Evolutionary conservation across 495 filamentous ascomycete species (phyloP).

Genomic region (Penicillium canariense): DNA sequence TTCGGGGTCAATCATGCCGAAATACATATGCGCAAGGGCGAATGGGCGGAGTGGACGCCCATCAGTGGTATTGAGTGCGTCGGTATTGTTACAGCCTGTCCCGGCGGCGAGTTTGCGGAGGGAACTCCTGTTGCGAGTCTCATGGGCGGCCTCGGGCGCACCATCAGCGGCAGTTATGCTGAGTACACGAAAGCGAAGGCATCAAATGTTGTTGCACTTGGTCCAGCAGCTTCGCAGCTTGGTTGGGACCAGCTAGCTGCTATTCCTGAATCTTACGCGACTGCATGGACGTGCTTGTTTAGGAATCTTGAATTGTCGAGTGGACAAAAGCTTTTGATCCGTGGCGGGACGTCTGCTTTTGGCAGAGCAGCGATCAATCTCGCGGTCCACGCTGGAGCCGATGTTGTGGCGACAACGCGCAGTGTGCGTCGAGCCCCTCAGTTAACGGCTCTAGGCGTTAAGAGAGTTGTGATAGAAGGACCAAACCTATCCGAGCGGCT

Average conservation of each 20-base stretch:
- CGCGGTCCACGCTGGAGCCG: slow-evolving; percentile 33
- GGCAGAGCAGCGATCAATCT: slow-evolving; percentile 46
- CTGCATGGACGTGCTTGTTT: slow-evolving; percentile 46
- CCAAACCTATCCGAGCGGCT: slow-evolving; percentile 13
- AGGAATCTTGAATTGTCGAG: slow-evolving; percentile 30
- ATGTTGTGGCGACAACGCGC: slow-evolving; percentile 42
- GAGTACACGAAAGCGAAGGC: slow-evolving; percentile 35
- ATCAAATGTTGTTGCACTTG: slow-evolving; percentile 36
- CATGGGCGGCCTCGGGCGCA: slow-evolving; percentile 48
- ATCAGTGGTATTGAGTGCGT: slow-evolving; percentile 49
- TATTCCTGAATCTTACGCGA: slow-evolving; percentile 43
- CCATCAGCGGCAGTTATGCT: slow-evolving; percentile 38
- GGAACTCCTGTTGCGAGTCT: slow-evolving; percentile 38
- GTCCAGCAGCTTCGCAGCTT: slow-evolving; percentile 16
- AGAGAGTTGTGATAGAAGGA: slow-evolving; percentile 27
- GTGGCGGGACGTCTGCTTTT: slow-evolving; percentile 44
- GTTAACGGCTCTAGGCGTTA: slow-evolving; percentile 32
- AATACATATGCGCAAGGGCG: slow-evolving; percentile 51
- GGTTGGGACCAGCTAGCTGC: slow-evolving; percentile 44
- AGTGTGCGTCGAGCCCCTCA: slow-evolving; percentile 22
- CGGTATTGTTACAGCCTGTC: slow-evolving; percentile 38
- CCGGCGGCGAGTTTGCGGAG: slow-evolving; percentile 31
- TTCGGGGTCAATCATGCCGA: slow-evolving; percentile 53
- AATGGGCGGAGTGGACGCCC: slow-evolving; percentile 47
- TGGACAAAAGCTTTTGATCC: slow-evolving; percentile 38